phyloP scores from a whole-genome alignment of 805 yeast species.

The Lachancea lanzarotensis region DNA sequence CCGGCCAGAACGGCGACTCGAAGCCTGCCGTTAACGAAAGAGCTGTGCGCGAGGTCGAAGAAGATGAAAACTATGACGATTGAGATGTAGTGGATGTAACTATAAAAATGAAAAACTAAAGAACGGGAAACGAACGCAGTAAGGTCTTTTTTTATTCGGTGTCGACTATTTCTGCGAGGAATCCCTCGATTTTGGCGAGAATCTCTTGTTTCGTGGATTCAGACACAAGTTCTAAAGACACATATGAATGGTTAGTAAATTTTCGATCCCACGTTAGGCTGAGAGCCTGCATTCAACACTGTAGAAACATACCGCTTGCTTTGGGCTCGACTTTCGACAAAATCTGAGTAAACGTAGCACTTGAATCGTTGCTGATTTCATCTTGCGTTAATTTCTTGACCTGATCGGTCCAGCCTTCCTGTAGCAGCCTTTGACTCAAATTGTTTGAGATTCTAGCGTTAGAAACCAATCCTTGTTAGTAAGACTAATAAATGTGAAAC shows the following conservation, averaged over 20 bases:
- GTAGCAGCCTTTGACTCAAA: constrained; percentile 57
- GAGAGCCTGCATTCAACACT: too few species aligned
- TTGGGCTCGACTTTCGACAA: constrained; percentile 50
- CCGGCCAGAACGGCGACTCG: constrained; percentile 9
- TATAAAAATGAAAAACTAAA: background rate
- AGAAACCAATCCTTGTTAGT: too few species aligned
- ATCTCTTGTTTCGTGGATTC: constrained; percentile 54
- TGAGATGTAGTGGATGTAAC: constrained; percentile 19
- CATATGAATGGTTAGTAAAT: too few species aligned
- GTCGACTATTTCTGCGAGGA: constrained; percentile 46
- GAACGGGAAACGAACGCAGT: too few species aligned
- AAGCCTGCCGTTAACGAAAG: constrained; percentile 16
- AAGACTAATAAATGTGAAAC: too few species aligned
- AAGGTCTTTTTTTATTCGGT: constrained; percentile 27
- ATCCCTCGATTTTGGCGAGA: constrained; percentile 49
- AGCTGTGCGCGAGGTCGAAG: constrained; percentile 37
- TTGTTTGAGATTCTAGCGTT: constrained; percentile 46
- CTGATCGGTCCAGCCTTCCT: constrained; percentile 82
- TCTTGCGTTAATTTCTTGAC: constrained; percentile 55
- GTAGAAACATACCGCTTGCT: constrained; percentile 46
- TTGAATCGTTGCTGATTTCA: constrained; percentile 34
- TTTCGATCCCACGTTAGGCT: background rate
- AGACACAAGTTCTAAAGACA: constrained; percentile 58
- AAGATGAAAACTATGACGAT: constrained; percentile 42
- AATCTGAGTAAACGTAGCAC: constrained; percentile 48